A percentile compares a stretch with the other conserved stretches of the same genome.
These are phyloP conservation scores for Vaccinium vitisidaea DNA, from an alignment of 148 eudicot genomes.

Conservation along the genomic window DNA sequence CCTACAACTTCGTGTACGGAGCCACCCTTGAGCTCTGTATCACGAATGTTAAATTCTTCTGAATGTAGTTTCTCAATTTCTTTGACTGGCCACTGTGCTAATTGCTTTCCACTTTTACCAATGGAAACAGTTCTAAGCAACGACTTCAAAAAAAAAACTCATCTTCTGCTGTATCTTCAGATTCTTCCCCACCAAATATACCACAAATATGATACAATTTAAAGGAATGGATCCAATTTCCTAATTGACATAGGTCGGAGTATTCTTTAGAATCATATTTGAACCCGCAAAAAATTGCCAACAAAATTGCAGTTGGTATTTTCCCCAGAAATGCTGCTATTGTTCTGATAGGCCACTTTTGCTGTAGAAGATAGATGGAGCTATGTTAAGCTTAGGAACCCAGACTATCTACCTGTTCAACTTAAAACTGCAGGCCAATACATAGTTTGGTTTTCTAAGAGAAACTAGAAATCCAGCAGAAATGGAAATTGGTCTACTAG, in stretches of 20 bases:
- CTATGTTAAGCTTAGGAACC: background rate
- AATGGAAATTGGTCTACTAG: background rate
- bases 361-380: background rate
- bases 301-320: background rate
- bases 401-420: background rate
- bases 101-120: constrained; percentile 17
- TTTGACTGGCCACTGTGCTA: constrained; percentile 24
- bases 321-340: background rate
- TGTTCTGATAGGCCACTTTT: background rate
- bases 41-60: constrained; percentile 7
- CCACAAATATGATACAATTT: background rate
- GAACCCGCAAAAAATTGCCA: background rate
- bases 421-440: background rate
- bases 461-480: background rate
- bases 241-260: background rate
- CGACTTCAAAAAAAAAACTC: background rate
- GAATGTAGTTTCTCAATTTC: constrained; percentile 19
- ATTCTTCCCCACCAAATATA: background rate
- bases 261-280: background rate
- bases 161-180: background rate
- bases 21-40: too few relatives aligned
- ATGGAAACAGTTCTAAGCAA: constrained; percentile 20
- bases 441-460: background rate
- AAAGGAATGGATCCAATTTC: background rate
- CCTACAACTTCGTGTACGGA: too few relatives aligned